These are phyloP conservation scores for Olyra latifolia DNA, from an alignment of 176 grass and related monocot genomes.

Conservation along the genomic window DNA sequence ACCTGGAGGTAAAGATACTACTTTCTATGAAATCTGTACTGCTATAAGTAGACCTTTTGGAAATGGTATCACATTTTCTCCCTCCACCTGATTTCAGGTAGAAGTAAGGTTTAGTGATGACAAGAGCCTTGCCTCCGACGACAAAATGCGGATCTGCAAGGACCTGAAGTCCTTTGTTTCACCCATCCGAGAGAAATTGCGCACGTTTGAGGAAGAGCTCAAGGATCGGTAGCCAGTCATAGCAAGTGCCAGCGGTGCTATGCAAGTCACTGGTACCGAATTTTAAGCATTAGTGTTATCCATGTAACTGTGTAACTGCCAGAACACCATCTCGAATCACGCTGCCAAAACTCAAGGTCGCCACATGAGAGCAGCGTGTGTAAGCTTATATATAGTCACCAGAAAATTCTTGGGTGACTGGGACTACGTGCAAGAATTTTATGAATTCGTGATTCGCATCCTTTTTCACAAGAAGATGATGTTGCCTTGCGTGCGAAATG, in stretches of 20 bases:
- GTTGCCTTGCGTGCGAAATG: background rate
- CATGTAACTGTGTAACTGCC: background rate
- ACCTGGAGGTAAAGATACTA: conserved; percentile 63
- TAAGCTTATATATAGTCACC: background rate
- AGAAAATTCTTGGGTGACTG: background rate
- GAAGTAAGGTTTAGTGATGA: conserved; percentile 76
- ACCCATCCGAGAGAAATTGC: conserved; percentile 61
- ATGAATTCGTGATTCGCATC: background rate
- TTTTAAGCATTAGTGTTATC: background rate
- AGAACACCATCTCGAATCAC: background rate
- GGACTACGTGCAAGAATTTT: background rate
- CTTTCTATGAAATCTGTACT: background rate
- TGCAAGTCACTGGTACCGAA: background rate
- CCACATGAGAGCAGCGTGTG: background rate
- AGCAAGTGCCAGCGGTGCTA: background rate
- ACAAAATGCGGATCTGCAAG: conserved; percentile 65
- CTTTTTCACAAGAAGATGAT: background rate
- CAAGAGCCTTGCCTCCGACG: conserved; percentile 40
- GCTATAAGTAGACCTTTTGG: background rate
- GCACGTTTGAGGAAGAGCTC: conserved; percentile 73
- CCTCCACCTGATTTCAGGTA: conserved; percentile 37
- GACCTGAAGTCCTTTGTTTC: conserved; percentile 70
- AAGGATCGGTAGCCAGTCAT: conserved; percentile 62
- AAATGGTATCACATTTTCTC: background rate
- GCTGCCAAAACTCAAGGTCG: background rate